These are phyloP conservation scores for Fagus crenata DNA, from an alignment of 306 rosid genomes.

Conservation along the genomic window DNA sequence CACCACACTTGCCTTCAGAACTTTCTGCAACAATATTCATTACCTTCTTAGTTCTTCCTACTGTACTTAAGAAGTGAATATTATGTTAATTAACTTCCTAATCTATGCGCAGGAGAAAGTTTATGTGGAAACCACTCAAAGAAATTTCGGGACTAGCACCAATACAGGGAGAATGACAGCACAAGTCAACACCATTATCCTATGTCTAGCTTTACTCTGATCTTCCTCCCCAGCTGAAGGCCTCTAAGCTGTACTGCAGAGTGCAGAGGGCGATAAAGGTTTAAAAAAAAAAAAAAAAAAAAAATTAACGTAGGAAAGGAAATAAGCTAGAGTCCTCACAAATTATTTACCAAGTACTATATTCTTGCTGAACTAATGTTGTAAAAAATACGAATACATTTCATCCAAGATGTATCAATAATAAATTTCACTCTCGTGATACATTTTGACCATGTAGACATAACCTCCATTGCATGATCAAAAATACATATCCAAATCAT, in stretches of 20 bases:
- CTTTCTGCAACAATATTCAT: neutral
- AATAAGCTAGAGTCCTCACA: too few relatives aligned
- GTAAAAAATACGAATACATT: slow-evolving; percentile 10
- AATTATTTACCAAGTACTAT: slow-evolving; percentile 9
- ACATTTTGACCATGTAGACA: neutral
- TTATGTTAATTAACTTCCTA: neutral
- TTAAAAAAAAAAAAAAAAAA: neutral
- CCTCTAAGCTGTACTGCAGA: slow-evolving; percentile 21
- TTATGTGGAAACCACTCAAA: slow-evolving; percentile 82
- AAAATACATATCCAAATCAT: too few relatives aligned
- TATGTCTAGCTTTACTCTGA: neutral
- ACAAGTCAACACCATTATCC: neutral
- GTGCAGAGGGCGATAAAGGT: neutral
- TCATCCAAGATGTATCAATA: slow-evolving; percentile 12
- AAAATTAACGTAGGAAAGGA: neutral
- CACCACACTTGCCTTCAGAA: neutral
- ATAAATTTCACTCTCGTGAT: slow-evolving; percentile 6
- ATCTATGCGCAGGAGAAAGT: slow-evolving; percentile 62
- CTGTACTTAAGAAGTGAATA: neutral
- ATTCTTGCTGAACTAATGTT: slow-evolving; percentile 12
- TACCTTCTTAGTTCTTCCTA: neutral
- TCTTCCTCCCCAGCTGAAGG: slow-evolving; percentile 10
- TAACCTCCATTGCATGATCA: too few relatives aligned
- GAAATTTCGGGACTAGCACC: slow-evolving; percentile 73
- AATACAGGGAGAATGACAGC: slow-evolving; percentile 28